Evolutionary conservation across 2,329 filamentous ascomycete species (phyloP), one percentile per base, ranked within the genome.

Genomic region (Ophiostoma angusticollis): DNA sequence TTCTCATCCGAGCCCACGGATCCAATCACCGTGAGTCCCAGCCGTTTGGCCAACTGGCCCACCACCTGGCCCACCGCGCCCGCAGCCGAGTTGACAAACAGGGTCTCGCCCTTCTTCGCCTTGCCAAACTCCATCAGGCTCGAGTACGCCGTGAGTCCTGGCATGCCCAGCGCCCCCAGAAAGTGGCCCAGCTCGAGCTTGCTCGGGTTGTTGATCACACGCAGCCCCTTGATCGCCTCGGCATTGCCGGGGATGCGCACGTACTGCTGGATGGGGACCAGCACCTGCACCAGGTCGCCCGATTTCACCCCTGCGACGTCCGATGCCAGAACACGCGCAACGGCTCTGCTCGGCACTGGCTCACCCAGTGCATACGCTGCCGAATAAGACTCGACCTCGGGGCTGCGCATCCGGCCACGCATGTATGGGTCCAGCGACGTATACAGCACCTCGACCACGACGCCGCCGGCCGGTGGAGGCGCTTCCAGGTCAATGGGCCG

Each of bases 371-470:
- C 55, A 52, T 77, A 84, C 3, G 79, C 58, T 2, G 78, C 65
- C 17, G 65, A 56, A 64, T 86, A 91, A 9, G 81, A 85, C 61
- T 80, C 74, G 54, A 62, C 51, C 25, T 64, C 57, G 6, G 80
- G 54, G 34, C 67, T 59, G 34, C 84, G 78, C 81, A 93, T 87
- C 49, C 74, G 73, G 44, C 80, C 81, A 41, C 86, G 80, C 65
- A 83, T 75, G 64, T 93, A 93, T 2, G 85, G 85, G 58, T 93
- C 85, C 61, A 80, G 80, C 29, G 82, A 87, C 47, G 77, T 67
- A 58, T 81, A 84, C 52, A 80, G 70, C 50, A 80, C 72, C 62
- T 84, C 73, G 47, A 80, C 61, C 23, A 74, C 73, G 35, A 93
- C 57, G 29, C 84, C 78, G 46, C 81, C 80, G 31, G 70, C 56